Percentiles rank a stretch among this genome's conserved stretches.
Evolutionary conservation across 108 stramenopile species (phyloP).

Genomic region (Parmales sp.): DNA sequence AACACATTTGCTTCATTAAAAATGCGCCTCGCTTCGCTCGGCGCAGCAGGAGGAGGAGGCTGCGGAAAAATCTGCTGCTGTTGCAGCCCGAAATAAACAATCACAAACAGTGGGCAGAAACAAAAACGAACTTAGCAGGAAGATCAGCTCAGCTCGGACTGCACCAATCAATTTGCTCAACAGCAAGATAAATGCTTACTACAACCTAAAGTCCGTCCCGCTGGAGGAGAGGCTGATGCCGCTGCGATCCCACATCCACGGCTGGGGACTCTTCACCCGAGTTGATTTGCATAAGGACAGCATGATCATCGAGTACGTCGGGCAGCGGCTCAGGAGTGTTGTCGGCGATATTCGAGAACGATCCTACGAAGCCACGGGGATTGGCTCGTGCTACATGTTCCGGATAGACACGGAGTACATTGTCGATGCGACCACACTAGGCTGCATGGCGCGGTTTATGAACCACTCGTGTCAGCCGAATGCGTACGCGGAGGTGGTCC

Average conservation of each 20-base stretch:
- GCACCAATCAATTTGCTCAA: no score
- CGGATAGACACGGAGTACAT: slow-evolving; percentile 66
- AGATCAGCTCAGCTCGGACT: no score
- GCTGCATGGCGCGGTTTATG: slow-evolving; percentile 82
- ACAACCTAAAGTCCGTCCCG: slow-evolving; percentile 46
- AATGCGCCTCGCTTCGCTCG: no score
- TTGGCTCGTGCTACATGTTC: slow-evolving; percentile 83
- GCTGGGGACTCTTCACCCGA: slow-evolving; percentile 79
- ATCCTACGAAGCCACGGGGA: slow-evolving; percentile 66
- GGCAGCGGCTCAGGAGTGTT: slow-evolving; percentile 48
- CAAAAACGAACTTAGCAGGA: no score
- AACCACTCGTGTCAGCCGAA: slow-evolving; percentile 96
- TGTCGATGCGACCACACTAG: slow-evolving; percentile 85
- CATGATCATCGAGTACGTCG: slow-evolving; percentile 67
- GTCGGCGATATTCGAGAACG: slow-evolving; percentile 72
- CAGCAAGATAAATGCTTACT: no score
- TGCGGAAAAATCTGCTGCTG: no score
- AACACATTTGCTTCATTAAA: no score
- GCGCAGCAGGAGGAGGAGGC: no score
- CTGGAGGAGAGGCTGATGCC: slow-evolving; percentile 49
- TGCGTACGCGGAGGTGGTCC: slow-evolving; percentile 72
- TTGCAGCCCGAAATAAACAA: no score
- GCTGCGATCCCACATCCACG: slow-evolving; percentile 70
- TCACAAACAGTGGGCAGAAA: no score
- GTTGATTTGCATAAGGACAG: slow-evolving; percentile 51